These are phyloP conservation scores for Crucibulum laeve DNA, from an alignment of 768 basidiomycete species.

Conservation along the genomic window DNA sequence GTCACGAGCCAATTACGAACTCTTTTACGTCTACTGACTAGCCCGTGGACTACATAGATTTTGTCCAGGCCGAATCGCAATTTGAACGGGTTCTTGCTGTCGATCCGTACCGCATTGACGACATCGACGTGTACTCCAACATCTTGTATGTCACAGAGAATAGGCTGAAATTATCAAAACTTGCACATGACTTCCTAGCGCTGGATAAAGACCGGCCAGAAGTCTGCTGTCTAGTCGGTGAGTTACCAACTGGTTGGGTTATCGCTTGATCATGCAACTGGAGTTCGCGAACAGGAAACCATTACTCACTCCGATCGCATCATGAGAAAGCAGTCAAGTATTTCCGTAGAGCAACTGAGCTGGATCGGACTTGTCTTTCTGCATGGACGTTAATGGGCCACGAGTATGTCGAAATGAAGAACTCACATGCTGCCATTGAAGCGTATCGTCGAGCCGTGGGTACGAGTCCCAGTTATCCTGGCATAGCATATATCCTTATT, in stretches of 20 bases:
- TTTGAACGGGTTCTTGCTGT: conserved; percentile 78
- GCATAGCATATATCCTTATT: not conserved
- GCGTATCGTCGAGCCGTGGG: conserved; percentile 95
- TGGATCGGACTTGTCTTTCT: conserved; percentile 91
- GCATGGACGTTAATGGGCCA: conserved; percentile 99
- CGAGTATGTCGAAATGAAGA: conserved; percentile 98
- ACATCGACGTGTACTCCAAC: conserved; percentile 94
- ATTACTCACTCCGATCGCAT: conserved; percentile 89
- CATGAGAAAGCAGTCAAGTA: conserved; percentile 96
- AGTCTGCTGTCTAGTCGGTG: conserved; percentile 93
- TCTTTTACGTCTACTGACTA: conserved; percentile 4
- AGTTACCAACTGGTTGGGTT: conserved; percentile 18
- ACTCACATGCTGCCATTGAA: conserved; percentile 98
- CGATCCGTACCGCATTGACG: conserved; percentile 89
- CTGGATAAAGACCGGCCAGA: conserved; percentile 94
- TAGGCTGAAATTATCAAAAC: conserved; percentile 78
- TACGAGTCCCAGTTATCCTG: conserved; percentile 28
- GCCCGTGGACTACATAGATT: conserved; percentile 50
- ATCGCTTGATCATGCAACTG: not conserved
- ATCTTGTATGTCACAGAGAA: conserved; percentile 96
- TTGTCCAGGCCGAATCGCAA: conserved; percentile 76
- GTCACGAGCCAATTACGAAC: conserved; percentile 16
- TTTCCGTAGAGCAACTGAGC: conserved; percentile 90
- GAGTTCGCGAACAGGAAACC: conserved; percentile 76
- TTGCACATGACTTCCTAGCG: conserved; percentile 88